Base-by-base conservation (phyloP, 352 stramenopile species). In the Elongisporangium anandrum region DNA sequence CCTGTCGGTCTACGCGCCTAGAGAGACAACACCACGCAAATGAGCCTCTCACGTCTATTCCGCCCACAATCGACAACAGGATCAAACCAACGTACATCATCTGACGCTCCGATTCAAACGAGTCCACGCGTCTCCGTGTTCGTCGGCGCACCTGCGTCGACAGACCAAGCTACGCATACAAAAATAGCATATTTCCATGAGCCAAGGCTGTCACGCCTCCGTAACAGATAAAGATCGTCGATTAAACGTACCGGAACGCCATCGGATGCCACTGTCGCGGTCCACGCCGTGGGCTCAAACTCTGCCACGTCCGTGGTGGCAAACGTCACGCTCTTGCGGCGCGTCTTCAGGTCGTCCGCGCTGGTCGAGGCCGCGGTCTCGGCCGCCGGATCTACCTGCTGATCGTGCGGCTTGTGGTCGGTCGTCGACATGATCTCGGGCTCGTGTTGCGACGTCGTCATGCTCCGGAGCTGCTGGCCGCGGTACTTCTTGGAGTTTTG, bases 281-380 rank as follows among this genome's bases (percentile, higher is more conserved):
- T 92, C 78, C 79, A 92, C 66, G 87, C 77, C 17, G 84, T 90
- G 24, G 84, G 84, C 57, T 94, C 84, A 48, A 94, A 94, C 72
- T 94, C 84, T 24, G 92, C 68, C 12, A 94, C 68, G 26, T 94
- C 78, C 5, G 77, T 80, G 16, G 69, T 58, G 16, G 84, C 67
- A 57, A 94, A 94, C 17, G 65, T 66, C 52, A 91, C 78, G 59
- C 69, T 60, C 60, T 81, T 81, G 41, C 68, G 65, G 60, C 56
- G 72, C 19, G 54, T 54, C 17, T 49, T 52, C 38, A 69, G 29
- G 5, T 58, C 57, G 23, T 47, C 34, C 12, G 65, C 66, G 17
- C 8, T 17, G 19, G 19, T 34, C 16, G 21, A 29, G 49, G 60
- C 53, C 1, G 21, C 41, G 8, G 52, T 15, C 8, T 20, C 41